Conservation (phyloP, 2,329 filamentous ascomycete species). For the Geoglossum cookeanum region DNA sequence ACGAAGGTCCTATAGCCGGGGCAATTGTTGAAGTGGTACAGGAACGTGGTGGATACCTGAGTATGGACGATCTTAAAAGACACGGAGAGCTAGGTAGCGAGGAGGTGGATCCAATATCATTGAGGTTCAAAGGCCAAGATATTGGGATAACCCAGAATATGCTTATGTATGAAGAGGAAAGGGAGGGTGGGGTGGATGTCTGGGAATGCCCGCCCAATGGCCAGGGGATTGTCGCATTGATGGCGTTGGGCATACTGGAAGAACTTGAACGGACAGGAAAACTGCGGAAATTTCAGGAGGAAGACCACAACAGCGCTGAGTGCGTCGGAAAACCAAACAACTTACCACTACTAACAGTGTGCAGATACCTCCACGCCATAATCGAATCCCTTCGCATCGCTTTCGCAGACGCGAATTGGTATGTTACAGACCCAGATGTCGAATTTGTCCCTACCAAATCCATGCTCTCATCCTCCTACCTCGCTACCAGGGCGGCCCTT, state of each 20-base stretch:
- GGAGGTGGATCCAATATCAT: conserved; percentile 65
- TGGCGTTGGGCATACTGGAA: conserved; percentile 83
- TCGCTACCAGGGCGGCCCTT: conserved; percentile 47
- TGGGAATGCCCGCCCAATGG: conserved; percentile 98
- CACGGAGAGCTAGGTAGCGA: conserved; percentile 59
- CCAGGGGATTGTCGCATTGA: conserved; percentile 84
- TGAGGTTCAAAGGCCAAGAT: conserved; percentile 54
- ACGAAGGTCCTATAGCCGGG: conserved; percentile 65
- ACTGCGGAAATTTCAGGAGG: conserved; percentile 48
- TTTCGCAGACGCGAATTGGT: conserved; percentile 84
- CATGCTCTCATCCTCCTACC: conserved; percentile 55
- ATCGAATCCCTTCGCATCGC: conserved; percentile 77
- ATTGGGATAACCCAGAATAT: conserved; percentile 28
- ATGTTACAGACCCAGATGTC: conserved; percentile 64
- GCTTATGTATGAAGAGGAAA: conserved; percentile 23
- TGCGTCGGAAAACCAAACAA: conserved; percentile 25
- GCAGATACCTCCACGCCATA: conserved; percentile 49
- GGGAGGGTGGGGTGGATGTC: conserved; percentile 47
- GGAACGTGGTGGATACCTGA: conserved; percentile 58
- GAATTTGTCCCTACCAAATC: conserved; percentile 47
- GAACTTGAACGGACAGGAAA: conserved; percentile 58
- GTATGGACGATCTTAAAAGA: conserved; percentile 59
- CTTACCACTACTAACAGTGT: conserved; percentile 2
- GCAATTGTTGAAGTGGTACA: conserved; percentile 60
- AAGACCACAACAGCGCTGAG: conserved; percentile 62